A percentile compares a stretch with the other conserved stretches of the same genome.
phyloP scores from a whole-genome alignment of 345 rosid species.

The Rhodamnia rubescens region DNA sequence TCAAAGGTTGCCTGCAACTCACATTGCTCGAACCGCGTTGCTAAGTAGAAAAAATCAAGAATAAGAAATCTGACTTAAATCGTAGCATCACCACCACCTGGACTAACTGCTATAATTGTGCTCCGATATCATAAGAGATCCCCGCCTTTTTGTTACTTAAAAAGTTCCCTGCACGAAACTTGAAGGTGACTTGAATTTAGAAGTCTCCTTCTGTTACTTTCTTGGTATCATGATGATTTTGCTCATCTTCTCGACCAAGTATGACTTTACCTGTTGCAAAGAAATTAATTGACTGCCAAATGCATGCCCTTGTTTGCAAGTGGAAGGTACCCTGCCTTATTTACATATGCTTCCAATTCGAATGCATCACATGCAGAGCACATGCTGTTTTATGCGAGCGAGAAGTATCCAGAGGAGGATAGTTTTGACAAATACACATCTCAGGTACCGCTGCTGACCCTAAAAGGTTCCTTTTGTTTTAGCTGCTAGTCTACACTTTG shows the following conservation, averaged over 20 bases:
- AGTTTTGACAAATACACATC: slow-evolving; percentile 70
- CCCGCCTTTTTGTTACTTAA: not conserved
- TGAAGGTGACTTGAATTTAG: not conserved
- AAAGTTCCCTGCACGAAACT: not conserved
- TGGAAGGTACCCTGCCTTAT: not conserved
- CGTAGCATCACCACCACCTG: not conserved
- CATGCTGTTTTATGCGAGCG: slow-evolving; percentile 92
- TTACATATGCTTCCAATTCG: not conserved
- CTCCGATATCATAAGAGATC: not conserved
- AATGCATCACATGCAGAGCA: slow-evolving; percentile 42
- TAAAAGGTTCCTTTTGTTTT: not conserved
- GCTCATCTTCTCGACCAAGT: not conserved
- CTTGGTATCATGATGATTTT: not conserved
- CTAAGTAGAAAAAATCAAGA: not conserved
- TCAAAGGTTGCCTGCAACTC: not conserved
- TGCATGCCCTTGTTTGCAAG: not conserved
- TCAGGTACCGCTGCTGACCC: slow-evolving; percentile 32
- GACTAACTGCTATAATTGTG: not conserved
- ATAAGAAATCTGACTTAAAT: not conserved
- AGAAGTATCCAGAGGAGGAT: slow-evolving; percentile 79
- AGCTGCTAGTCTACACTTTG: not conserved
- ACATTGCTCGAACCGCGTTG: not conserved
- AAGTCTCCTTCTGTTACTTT: not conserved
- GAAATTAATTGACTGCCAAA: not conserved
- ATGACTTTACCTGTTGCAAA: not conserved